Evolutionary conservation across 768 basidiomycete genomes (phyloP).

Genomic region (Suillus paluster): DNA sequence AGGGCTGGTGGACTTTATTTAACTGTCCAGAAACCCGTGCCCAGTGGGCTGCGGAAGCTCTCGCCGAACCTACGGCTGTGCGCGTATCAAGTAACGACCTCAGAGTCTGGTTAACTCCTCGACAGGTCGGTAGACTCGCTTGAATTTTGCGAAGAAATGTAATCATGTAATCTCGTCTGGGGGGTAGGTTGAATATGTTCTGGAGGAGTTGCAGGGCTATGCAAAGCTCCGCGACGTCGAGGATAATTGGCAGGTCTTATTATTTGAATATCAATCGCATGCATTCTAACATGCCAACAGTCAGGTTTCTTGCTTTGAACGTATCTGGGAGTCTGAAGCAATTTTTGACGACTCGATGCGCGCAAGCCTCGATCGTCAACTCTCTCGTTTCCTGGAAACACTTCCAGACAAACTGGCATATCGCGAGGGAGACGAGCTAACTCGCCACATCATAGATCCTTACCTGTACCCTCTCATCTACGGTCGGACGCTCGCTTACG

Average conservation of each 20-base stretch:
- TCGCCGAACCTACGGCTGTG: conserved; percentile 36
- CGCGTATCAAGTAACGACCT: conserved; percentile 38
- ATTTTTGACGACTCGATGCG: conserved; percentile 23
- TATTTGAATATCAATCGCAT: background rate
- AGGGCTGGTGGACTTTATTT: conserved; percentile 46
- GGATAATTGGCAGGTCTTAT: conserved; percentile 40
- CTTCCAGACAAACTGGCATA: conserved; percentile 8
- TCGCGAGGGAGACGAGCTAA: conserved; percentile 23
- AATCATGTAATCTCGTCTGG: background rate
- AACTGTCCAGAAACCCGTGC: conserved; percentile 29
- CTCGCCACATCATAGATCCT: conserved; percentile 44
- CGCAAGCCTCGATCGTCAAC: conserved; percentile 23
- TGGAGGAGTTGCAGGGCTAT: conserved; percentile 55
- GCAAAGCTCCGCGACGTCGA: conserved; percentile 43
- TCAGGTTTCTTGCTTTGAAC: conserved; percentile 59
- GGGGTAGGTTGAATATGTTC: conserved; percentile 48
- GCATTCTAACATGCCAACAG: conserved; percentile 28
- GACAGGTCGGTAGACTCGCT: conserved; percentile 40
- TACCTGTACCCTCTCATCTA: conserved; percentile 45
- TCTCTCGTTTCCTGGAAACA: conserved; percentile 26
- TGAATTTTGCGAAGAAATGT: conserved; percentile 3
- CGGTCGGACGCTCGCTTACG: conserved; percentile 42
- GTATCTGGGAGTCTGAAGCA: conserved; percentile 52
- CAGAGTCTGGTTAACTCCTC: conserved; percentile 39
- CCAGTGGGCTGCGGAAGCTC: conserved; percentile 39